Evolutionary conservation across 2,329 filamentous ascomycete genomes (phyloP).

Genomic region (Eutypella sp.): DNA sequence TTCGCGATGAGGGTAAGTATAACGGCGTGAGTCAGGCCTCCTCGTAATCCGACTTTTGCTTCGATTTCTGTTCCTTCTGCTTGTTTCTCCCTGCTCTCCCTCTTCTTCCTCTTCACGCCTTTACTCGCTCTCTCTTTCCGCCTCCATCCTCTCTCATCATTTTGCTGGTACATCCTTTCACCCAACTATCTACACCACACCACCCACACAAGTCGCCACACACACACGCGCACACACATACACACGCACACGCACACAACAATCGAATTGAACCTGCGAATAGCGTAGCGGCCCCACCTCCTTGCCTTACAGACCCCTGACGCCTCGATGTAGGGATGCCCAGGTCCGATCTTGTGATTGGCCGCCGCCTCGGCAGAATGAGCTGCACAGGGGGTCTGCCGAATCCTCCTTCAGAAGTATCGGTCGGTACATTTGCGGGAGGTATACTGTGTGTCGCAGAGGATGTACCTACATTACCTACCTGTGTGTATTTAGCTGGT

Average conservation of each 20-base stretch:
- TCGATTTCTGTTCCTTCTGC: too few relatives aligned
- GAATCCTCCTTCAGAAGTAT: not conserved
- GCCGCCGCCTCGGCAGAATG: conserved; percentile 3
- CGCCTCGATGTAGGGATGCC: not conserved
- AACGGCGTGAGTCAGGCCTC: too few relatives aligned
- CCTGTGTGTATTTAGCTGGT: not conserved
- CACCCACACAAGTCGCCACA: not conserved
- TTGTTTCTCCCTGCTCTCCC: not conserved
- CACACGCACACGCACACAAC: not conserved
- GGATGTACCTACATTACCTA: not conserved
- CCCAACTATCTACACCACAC: not conserved
- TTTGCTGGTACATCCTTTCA: not conserved
- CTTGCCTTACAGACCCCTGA: not conserved
- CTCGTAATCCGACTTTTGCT: too few relatives aligned
- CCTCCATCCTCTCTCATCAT: not conserved
- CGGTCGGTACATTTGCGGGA: not conserved
- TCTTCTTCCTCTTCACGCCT: not conserved
- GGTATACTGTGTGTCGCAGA: not conserved
- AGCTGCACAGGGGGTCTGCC: conserved; percentile 7
- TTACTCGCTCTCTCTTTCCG: not conserved
- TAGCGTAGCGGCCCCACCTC: not conserved
- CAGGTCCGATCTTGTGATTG: conserved; percentile 1
- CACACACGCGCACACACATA: too few relatives aligned
- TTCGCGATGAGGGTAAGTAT: too few relatives aligned
- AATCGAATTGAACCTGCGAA: not conserved